These are phyloP conservation scores for Globisporangium barbulae DNA, from an alignment of 352 stramenopile species.

Conservation along the genomic window DNA sequence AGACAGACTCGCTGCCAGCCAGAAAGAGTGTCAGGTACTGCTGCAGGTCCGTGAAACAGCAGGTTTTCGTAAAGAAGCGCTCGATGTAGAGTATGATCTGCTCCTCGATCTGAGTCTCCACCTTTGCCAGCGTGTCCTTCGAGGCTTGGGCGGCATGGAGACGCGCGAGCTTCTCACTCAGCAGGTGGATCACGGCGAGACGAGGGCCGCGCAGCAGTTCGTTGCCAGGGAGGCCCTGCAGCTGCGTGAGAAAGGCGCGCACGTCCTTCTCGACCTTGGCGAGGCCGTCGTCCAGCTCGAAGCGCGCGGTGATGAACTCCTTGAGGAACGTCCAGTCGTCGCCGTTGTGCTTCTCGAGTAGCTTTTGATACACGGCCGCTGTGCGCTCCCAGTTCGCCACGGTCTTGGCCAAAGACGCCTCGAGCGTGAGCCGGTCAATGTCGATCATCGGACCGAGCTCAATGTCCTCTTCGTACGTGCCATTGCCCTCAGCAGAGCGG, in stretches of 20 bases:
- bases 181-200: slow-evolving; percentile 63
- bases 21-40: slow-evolving; percentile 65
- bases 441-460: slow-evolving; percentile 77
- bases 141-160: slow-evolving; percentile 17
- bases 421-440: slow-evolving; percentile 70
- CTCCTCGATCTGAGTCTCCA: slow-evolving; percentile 45
- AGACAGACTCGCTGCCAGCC: slow-evolving; percentile 21
- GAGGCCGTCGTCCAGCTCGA: slow-evolving; percentile 32
- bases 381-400: slow-evolving; percentile 53
- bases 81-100: slow-evolving; percentile 58
- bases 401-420: slow-evolving; percentile 55
- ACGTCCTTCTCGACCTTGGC: slow-evolving; percentile 29
- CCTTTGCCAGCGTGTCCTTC: slow-evolving; percentile 20
- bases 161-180: slow-evolving; percentile 39
- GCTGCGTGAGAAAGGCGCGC: slow-evolving; percentile 34
- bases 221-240: slow-evolving; percentile 48
- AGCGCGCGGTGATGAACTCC: slow-evolving; percentile 52
- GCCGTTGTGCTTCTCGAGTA: slow-evolving; percentile 68
- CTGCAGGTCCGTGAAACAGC: slow-evolving; percentile 85
- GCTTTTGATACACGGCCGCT: slow-evolving; percentile 44
- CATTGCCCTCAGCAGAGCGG: slow-evolving; percentile 63
- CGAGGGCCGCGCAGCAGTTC: slow-evolving; percentile 58
- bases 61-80: slow-evolving; percentile 74
- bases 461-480: slow-evolving; percentile 80
- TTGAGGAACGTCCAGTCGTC: slow-evolving; percentile 85